Base-by-base conservation (phyloP, 495 filamentous ascomycete genomes). In the Aspergillus sparsus region DNA sequence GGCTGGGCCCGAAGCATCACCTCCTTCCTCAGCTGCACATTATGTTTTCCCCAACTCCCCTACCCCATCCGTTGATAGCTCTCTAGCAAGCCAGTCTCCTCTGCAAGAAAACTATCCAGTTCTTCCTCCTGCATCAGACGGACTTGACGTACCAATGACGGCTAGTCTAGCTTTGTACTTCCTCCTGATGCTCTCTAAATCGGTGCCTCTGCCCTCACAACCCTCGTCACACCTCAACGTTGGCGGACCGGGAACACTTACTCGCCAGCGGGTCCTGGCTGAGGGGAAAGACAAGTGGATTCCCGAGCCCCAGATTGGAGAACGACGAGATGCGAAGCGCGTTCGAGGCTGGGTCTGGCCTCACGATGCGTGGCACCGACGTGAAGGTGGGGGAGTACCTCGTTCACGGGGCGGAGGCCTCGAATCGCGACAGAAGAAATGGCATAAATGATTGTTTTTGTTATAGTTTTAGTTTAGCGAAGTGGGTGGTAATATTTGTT, bases 321-420 rank as follows among this genome's bases (percentile, higher is more conserved):
- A 97, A 82, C 88, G 86, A 79, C 78, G 92, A 18, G 88, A 90
- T 75, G 91, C 91, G 51, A 96, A 93, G 78, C 77, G 89, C 45
- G 79, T 84, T 7, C 76, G 92, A 15, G 92, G 92, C 0, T 97
- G 92, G 91, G 85, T 95, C 2, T 85, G 83, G 77, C 92, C 92
- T 18, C 86, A 89, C 60, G 91, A 96, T 74, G 73, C 83, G 45
- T 80, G 84, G 75, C 79, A 82, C 68, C 75, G 82, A 39, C 75
- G 79, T 32, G 83, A 87, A 66, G 79, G 77, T 7, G 74, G 72
- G 39, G 72, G 72, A 10, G 69, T 52, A 27, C 59, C 69, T 9
- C 62, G 69, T n/a, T 56, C 66, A 21, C 70, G 65, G 34, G 62
- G 58, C 16, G 54, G 45, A 32, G 58, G 21, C 21, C 21, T 27